phyloP scores from a whole-genome alignment of 2,329 filamentous ascomycete genomes.

The Aspergillus ibericus region DNA sequence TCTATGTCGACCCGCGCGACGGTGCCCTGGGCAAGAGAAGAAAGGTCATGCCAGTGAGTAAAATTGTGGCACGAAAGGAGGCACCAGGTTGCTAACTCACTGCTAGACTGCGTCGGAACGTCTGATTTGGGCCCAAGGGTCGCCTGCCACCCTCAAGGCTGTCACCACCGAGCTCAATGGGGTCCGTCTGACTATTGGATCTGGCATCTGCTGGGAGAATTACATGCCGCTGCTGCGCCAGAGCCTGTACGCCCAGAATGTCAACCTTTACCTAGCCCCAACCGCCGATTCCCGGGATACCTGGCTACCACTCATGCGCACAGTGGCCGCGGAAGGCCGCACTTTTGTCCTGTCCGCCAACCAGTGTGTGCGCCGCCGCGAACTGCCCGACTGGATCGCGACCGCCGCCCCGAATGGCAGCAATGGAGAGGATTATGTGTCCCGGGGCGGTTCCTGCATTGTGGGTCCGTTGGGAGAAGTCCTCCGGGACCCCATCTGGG shows the following conservation, averaged over 20 bases:
- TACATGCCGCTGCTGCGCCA: slow-evolving; percentile 91
- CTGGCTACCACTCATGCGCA: slow-evolving; percentile 81
- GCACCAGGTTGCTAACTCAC: not conserved
- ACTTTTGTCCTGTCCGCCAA: slow-evolving; percentile 85
- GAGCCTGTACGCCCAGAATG: slow-evolving; percentile 81
- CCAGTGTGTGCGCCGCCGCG: slow-evolving; percentile 67
- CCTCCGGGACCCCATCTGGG: slow-evolving; percentile 79
- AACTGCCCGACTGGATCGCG: slow-evolving; percentile 60
- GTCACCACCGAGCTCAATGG: slow-evolving; percentile 78
- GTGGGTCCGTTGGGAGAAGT: slow-evolving; percentile 77
- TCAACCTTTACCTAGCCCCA: slow-evolving; percentile 87
- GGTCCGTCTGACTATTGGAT: slow-evolving; percentile 74
- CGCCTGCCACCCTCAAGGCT: slow-evolving; percentile 73
- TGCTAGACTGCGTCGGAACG: slow-evolving; percentile 72
- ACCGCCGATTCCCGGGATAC: slow-evolving; percentile 82
- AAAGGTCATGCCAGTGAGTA: slow-evolving; percentile 82
- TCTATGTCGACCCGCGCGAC: slow-evolving; percentile 75
- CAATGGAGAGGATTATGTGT: slow-evolving; percentile 2
- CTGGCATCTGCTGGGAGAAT: slow-evolving; percentile 95
- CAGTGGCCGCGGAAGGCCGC: slow-evolving; percentile 75
- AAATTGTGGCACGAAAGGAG: not conserved
- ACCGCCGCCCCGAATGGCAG: slow-evolving; percentile 14
- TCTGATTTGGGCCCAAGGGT: slow-evolving; percentile 85
- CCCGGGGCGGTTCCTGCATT: slow-evolving; percentile 75
- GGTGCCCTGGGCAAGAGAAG: slow-evolving; percentile 81